Base-by-base conservation (phyloP, 2,329 filamentous ascomycete species). In the Sphaceloma murrayae region DNA sequence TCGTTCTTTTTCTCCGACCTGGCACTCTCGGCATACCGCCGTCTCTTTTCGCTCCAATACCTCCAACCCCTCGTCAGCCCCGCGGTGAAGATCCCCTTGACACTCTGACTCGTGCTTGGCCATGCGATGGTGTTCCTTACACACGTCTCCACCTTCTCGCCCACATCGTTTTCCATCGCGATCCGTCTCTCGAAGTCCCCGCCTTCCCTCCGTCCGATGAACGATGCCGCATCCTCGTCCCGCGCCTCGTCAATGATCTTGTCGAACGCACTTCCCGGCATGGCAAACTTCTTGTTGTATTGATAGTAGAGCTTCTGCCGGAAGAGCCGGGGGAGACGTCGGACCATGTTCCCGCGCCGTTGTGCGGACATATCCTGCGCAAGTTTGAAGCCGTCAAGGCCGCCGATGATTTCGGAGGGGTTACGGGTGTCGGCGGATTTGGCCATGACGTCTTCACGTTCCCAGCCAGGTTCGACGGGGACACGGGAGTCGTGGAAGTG, bases 331-430 rank as follows among this genome's bases (percentile, higher is more conserved):
- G 91, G 91, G 8, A 98, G 69, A 9, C 91, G 81, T 4, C 91
- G 79, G 7, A 98, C 89, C 85, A 98, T 98, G 63, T 98, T 98
- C 13, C 85, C 86, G 46, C 91, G 80, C 57, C 84, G 87, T 47
- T 85, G 67, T 0, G 88, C 85, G 55, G 94, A 85, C 87, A 96
- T 93, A 56, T 96, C 87, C 63, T 98, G 91, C 31, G 74, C 71
- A 14, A 98, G 69, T 11, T 67, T 72, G 52, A 85, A 73, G 52
- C 91, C 78, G 18, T 76, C 69, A 51, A 82, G 77, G 42, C 60
- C 60, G 22, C 60, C 60, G 3, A 62, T 54, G 9, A 59, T 43
- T 57, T 62, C 46, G 52, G 55, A 13, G 53, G 84, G 77, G n/a
- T 59, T 58, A n/a, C 47, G 45, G 5, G 22, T 24, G 53, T 54